phyloP scores from a whole-genome alignment of 2,329 filamentous ascomycete species.

The Meredithiella fracta region DNA sequence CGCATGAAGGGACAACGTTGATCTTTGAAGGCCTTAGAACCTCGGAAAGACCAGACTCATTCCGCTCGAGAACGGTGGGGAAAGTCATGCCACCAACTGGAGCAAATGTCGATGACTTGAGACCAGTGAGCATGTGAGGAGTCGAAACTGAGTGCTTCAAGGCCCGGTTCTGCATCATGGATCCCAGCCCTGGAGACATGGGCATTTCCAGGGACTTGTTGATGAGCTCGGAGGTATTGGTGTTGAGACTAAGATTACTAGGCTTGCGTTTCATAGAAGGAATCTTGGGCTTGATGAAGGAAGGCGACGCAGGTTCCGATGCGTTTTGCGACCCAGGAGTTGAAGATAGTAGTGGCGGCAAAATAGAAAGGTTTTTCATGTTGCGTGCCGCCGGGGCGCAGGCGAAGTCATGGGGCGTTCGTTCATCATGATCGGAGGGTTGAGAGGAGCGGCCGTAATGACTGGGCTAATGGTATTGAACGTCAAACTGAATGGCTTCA shows the following conservation, averaged over 20 bases:
- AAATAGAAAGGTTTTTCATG: conserved; percentile 69
- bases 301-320: conserved; percentile 54
- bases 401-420: conserved; percentile 50
- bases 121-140: conserved; percentile 45
- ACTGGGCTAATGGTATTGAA: conserved; percentile 24
- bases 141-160: conserved; percentile 53
- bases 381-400: conserved; percentile 60
- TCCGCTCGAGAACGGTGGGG: conserved; percentile 42
- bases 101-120: conserved; percentile 43
- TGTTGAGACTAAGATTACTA: conserved; percentile 63
- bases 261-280: conserved; percentile 57
- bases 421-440: conserved; percentile 23
- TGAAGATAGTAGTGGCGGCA: conserved; percentile 37
- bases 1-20: conserved; percentile 17
- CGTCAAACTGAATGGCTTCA: conserved; percentile 50
- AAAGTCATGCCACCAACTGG: conserved; percentile 48
- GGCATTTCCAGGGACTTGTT: conserved; percentile 36
- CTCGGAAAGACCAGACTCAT: conserved; percentile 43
- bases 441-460: conserved; percentile 26
- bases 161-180: conserved; percentile 44
- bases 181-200: conserved; percentile 36
- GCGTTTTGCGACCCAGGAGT: conserved; percentile 28
- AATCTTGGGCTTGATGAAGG: conserved; percentile 66
- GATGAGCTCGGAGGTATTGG: conserved; percentile 42
- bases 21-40: conserved; percentile 37